Base-by-base conservation (phyloP, 2,329 filamentous ascomycete species). In the Fusarium sp. region DNA sequence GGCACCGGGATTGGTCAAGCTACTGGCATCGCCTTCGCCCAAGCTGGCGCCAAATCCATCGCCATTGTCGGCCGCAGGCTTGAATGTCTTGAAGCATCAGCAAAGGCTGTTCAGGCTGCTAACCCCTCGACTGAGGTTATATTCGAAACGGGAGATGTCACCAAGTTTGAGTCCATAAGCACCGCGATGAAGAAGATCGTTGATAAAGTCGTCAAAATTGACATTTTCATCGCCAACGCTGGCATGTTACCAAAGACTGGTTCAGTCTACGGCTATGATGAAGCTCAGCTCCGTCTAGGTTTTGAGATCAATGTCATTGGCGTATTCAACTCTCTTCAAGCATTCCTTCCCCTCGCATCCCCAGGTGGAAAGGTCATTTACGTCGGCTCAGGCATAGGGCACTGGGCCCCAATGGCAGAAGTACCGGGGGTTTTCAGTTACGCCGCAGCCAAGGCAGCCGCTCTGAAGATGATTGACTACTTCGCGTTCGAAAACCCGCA, bases 1-100 rank as follows among this genome's bases (percentile, higher is more conserved):
- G 87, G 87, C 4, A 87, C 86, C 1, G 90, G 91, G 16, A 88
- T 93, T 31, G 91, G 91, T 3, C 87, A 88, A 65, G 88, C 90
- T 1, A 87, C 91, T 14, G 91, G 90, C 2, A 84, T 86, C 47
- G 83, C 90, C 30, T 93, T 87, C 67, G 79, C 82, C 5, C 70
- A 75, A 12, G 86, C 86, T 0, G 80, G 79, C 0, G 82, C 83
- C 5, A 53, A 73, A 5, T 78, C 77, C 1, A 74, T 86, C 16
- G 76, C 81, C 24, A 80, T 88, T 36, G 45, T 83, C 0, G 84
- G 82, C 6, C 82, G 86, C 7, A 80, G 79, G 2, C 36, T 73
- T 2, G 70, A 73, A 2, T 67, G 68, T 1, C 78, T 85, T 3
- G 61, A 80, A 8, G 61, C 57, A 6, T 76, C 81, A 5, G 31